Base-by-base conservation (phyloP, 257 asterid species). In the Gentiana dahurica region DNA sequence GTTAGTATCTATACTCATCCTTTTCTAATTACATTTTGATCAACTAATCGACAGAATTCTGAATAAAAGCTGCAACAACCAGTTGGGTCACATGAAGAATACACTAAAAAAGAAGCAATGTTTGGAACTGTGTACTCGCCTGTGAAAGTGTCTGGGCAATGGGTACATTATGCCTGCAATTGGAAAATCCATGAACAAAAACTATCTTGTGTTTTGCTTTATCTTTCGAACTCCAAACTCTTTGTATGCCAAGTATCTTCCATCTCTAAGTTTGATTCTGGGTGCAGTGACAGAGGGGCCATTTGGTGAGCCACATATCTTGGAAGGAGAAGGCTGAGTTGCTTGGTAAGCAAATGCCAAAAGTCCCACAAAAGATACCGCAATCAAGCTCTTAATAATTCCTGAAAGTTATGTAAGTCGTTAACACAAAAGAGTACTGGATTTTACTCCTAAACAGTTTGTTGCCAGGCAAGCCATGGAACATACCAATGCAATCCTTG, bases 281-380 rank as follows among this genome's bases (percentile, higher is more conserved):
- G 94, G 51, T 5, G 93, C 87, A 46, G 93, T 83, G 47, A 86
- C 49, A 4, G 89, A 79, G 57, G 90, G 94, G 0, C 93, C 95
- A 59, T 76, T 76, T 8, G 57, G 54, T 7, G 92, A 67, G 61
- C 97, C 97, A 72, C 83, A 73, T 36, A 51, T 62, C 58, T 76
- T 83, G 5, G 92, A 77, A 49, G 89, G 79, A 71, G 86, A 89
- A 57, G 95, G 95, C 54, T 54, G 67, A 48, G 86, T 65, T 59
- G 88, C 89, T 67, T 73, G 84, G 69, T 81, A 89, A 64, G 82
- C 92, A 84, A 84, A 86, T 10, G 95, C 95, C 49, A 81, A 49
- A 46, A 81, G 49, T 36, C 88, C 95, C 50, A 74, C 66, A 4
- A 79, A 79, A 55, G 78, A 66, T 60, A 89, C 77, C 62, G 75